These are phyloP conservation scores for Colletotrichum tropicicola DNA, from an alignment of 2,329 filamentous ascomycete species.

Conservation along the genomic window DNA sequence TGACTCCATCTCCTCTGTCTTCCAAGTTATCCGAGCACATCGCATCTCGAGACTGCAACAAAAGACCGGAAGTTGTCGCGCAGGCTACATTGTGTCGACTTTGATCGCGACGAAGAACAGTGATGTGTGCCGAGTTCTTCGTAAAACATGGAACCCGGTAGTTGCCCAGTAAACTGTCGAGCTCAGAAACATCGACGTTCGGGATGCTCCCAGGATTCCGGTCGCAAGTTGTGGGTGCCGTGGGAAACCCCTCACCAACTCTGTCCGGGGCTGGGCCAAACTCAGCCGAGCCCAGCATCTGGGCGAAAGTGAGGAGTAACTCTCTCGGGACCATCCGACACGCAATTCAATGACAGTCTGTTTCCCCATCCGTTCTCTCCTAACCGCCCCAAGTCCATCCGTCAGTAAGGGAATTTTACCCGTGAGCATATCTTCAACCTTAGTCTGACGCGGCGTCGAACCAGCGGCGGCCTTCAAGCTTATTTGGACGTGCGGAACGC, in stretches of 20 bases:
- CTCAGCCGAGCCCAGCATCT: neutral
- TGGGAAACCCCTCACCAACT: neutral
- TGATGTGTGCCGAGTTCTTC: neutral
- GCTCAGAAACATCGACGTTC: neutral
- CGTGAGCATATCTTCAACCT: neutral
- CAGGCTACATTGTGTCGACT: too few species aligned
- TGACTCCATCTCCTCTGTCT: neutral
- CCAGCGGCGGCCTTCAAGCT: neutral
- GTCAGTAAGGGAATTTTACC: neutral
- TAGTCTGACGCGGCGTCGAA: neutral
- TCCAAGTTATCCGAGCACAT: neutral
- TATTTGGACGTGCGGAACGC: neutral
- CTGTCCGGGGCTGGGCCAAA: neutral
- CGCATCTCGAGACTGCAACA: too few species aligned
- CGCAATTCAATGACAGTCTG: neutral
- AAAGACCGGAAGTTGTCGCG: too few species aligned
- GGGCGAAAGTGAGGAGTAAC: neutral
- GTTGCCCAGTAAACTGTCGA: neutral
- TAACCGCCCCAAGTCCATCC: neutral
- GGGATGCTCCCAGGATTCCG: neutral
- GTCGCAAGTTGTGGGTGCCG: neutral
- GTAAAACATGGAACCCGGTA: neutral
- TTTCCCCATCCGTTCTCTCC: neutral
- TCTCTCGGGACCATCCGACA: neutral
- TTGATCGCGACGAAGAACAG: neutral